A percentile compares a stretch with the other conserved stretches of the same genome.
Evolutionary conservation across 139 green algal genomes (phyloP).

Genomic region (Trebouxia sp.): DNA sequence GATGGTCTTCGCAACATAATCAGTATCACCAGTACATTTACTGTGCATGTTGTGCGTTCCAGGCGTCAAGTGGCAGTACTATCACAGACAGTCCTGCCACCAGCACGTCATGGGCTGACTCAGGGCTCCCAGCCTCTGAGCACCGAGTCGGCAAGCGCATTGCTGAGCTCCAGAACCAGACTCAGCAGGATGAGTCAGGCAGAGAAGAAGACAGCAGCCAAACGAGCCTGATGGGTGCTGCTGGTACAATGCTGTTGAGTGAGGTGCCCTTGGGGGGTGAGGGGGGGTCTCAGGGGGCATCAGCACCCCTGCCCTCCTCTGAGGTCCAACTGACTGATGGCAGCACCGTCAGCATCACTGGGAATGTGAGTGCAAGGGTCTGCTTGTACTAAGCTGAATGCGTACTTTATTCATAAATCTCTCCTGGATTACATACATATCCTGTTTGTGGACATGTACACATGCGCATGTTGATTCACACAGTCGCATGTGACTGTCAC

Average conservation of each 20-base stretch:
- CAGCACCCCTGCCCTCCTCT: background rate
- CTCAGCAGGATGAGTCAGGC: background rate
- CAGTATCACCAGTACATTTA: too few relatives aligned
- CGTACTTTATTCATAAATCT: too few relatives aligned
- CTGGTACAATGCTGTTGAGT: conserved; percentile 18
- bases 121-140: background rate
- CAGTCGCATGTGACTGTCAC: too few relatives aligned
- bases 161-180: conserved; percentile 13
- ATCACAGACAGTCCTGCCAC: background rate
- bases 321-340: background rate
- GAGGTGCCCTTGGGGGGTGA: background rate
- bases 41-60: background rate
- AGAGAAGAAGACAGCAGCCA: background rate
- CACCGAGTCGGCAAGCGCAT: background rate
- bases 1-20: too few relatives aligned
- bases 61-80: background rate
- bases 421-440: too few relatives aligned
- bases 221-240: background rate
- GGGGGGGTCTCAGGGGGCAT: background rate
- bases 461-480: too few relatives aligned
- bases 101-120: conserved; percentile 23
- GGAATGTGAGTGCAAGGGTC: background rate
- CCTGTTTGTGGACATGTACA: too few relatives aligned
- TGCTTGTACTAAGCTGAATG: too few relatives aligned
- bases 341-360: background rate